These are phyloP conservation scores for Epithemia pelagica DNA, from an alignment of 108 stramenopile genomes.

Conservation along the genomic window DNA sequence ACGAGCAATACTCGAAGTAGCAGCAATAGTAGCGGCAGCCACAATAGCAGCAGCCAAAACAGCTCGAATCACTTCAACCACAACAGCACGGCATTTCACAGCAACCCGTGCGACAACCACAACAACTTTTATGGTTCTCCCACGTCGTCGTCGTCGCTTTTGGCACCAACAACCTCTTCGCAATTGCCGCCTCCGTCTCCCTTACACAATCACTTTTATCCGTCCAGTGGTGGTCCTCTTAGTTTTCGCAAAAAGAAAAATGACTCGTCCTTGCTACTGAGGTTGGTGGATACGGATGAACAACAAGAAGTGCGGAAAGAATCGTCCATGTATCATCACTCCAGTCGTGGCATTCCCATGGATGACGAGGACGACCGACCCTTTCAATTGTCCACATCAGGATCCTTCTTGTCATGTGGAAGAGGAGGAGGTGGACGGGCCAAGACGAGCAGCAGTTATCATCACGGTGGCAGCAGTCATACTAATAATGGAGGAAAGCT, in stretches of 20 bases:
- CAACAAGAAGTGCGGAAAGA: neutral
- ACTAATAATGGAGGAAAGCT: neutral
- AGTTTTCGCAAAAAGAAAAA: neutral
- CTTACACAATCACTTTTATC: neutral
- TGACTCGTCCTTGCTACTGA: neutral
- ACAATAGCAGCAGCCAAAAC: neutral
- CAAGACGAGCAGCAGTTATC: too few species aligned
- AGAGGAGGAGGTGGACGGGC: neutral
- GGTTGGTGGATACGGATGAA: neutral
- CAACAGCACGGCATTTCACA: too few species aligned
- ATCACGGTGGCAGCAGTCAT: too few species aligned
- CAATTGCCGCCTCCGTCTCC: neutral
- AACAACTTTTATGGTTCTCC: too few species aligned
- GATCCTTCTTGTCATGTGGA: neutral
- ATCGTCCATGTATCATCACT: neutral
- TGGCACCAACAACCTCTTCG: too few species aligned
- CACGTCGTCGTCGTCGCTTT: too few species aligned
- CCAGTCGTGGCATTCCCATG: neutral
- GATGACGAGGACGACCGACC: neutral
- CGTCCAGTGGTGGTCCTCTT: neutral
- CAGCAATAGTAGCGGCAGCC: too few species aligned
- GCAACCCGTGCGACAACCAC: too few species aligned
- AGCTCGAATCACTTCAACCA: neutral
- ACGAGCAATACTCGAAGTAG: neutral
- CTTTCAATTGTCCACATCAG: neutral